phyloP scores from a whole-genome alignment of 2,329 filamentous ascomycete species.

The Coniochaeta prunicola region DNA sequence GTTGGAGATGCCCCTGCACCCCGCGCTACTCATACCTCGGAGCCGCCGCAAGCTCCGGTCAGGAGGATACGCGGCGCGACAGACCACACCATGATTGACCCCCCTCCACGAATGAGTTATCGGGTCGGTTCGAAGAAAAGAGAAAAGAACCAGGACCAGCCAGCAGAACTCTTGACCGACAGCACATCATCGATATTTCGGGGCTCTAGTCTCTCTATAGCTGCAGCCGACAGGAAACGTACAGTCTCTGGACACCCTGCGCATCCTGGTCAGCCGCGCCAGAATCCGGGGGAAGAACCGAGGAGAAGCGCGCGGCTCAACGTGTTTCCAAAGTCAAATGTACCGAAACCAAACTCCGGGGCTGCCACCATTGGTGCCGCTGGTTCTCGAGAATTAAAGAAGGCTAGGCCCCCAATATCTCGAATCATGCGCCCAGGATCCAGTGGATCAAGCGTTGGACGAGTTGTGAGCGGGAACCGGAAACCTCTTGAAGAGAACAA shows the following conservation, averaged over 20 bases:
- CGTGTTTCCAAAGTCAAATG: slow-evolving; percentile 61
- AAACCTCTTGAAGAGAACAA: slow-evolving; percentile 66
- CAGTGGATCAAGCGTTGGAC: slow-evolving; percentile 63
- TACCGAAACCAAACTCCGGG: slow-evolving; percentile 55
- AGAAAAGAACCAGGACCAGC: slow-evolving; percentile 31
- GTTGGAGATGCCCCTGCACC: slow-evolving; percentile 21
- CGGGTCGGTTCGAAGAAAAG: slow-evolving; percentile 37
- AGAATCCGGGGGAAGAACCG: slow-evolving; percentile 50
- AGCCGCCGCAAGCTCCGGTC: slow-evolving; percentile 44
- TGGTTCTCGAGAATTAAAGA: slow-evolving; percentile 70
- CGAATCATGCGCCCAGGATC: slow-evolving; percentile 59
- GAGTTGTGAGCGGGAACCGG: slow-evolving; percentile 84
- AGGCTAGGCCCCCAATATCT: slow-evolving; percentile 67
- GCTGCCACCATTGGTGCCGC: slow-evolving; percentile 49
- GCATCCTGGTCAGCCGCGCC: slow-evolving; percentile 52
- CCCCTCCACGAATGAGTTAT: slow-evolving; percentile 59
- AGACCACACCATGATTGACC: slow-evolving; percentile 46
- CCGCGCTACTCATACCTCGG: slow-evolving; percentile 23
- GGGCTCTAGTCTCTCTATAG: slow-evolving; percentile 28
- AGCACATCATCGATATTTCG: slow-evolving; percentile 23
- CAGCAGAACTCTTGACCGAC: slow-evolving; percentile 30
- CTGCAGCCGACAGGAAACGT: slow-evolving; percentile 67
- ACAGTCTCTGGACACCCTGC: slow-evolving; percentile 82
- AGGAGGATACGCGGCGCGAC: slow-evolving; percentile 46
- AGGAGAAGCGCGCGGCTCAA: slow-evolving; percentile 66